A percentile compares a stretch with the other conserved stretches of the same genome.
phyloP scores from a whole-genome alignment of 129 eudicot species.

The Sambucus nigra region DNA sequence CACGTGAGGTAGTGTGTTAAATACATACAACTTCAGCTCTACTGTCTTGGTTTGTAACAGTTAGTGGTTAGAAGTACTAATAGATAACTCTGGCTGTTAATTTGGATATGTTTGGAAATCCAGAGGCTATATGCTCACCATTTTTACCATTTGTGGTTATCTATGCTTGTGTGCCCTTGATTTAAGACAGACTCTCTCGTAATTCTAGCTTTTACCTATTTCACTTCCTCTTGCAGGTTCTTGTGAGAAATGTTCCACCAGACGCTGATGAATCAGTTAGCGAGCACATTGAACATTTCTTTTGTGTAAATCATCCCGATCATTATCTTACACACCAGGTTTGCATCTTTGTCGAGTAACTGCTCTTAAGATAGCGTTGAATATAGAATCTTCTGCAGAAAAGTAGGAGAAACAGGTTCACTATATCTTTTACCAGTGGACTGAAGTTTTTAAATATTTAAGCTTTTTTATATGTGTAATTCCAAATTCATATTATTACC shows the following conservation, averaged over 20 bases:
- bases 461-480: background rate
- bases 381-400: background rate
- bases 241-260: conserved; percentile 90
- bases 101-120: background rate
- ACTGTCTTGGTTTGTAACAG: too few relatives aligned
- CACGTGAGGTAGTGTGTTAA: too few relatives aligned
- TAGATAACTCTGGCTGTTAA: background rate
- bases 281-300: conserved; percentile 94
- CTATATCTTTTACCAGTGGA: background rate
- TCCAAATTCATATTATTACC: background rate
- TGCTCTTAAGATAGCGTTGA: background rate
- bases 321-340: conserved; percentile 85
- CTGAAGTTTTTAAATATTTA: background rate
- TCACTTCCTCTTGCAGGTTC: conserved; percentile 49
- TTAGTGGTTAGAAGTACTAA: too few relatives aligned
- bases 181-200: too few relatives aligned
- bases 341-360: conserved; percentile 7
- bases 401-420: background rate
- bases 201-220: background rate
- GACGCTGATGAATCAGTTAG: conserved; percentile 87
- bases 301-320: conserved; percentile 88
- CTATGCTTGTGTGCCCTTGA: too few relatives aligned
- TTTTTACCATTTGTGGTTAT: background rate
- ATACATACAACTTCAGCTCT: too few relatives aligned
- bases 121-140: background rate